Conservation (phyloP, 345 rosid genomes). For the Acer negundo region DNA sequence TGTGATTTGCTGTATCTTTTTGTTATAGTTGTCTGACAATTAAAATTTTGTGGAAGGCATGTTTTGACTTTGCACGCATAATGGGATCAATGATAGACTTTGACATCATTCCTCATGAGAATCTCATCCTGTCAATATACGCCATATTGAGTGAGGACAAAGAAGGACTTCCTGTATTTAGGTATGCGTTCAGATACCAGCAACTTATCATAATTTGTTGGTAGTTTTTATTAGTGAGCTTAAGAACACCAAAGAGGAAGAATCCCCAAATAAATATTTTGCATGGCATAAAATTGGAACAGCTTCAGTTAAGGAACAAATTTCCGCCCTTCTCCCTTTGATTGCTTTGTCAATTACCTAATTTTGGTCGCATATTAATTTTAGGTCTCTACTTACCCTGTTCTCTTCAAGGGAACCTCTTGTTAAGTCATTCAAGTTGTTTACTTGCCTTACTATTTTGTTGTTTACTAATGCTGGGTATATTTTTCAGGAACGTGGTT, state of each 20-base stretch:
- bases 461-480: slow-evolving; percentile 14
- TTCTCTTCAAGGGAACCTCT: neutral
- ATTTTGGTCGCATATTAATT: neutral
- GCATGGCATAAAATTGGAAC: neutral
- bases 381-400: neutral
- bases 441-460: neutral
- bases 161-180: slow-evolving; percentile 72
- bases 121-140: slow-evolving; percentile 66
- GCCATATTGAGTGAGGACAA: slow-evolving; percentile 66
- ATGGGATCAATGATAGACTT: slow-evolving; percentile 60
- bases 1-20: slow-evolving; percentile 30
- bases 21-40: slow-evolving; percentile 48
- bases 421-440: slow-evolving; percentile 2
- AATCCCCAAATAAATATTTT: neutral
- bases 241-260: neutral
- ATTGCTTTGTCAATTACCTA: neutral
- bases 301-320: neutral
- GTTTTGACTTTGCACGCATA: slow-evolving; percentile 83
- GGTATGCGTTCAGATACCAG: slow-evolving; percentile 45
- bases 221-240: neutral
- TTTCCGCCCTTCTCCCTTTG: neutral
- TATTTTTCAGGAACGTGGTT: slow-evolving; percentile 50
- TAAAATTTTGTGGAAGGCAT: slow-evolving; percentile 73
- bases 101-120: slow-evolving; percentile 72
- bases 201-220: neutral